A percentile compares a stretch with the other conserved stretches of the same genome.
Evolutionary conservation across 1,284 basidiomycete species (phyloP).

Genomic region (Puccinia horiana): DNA sequence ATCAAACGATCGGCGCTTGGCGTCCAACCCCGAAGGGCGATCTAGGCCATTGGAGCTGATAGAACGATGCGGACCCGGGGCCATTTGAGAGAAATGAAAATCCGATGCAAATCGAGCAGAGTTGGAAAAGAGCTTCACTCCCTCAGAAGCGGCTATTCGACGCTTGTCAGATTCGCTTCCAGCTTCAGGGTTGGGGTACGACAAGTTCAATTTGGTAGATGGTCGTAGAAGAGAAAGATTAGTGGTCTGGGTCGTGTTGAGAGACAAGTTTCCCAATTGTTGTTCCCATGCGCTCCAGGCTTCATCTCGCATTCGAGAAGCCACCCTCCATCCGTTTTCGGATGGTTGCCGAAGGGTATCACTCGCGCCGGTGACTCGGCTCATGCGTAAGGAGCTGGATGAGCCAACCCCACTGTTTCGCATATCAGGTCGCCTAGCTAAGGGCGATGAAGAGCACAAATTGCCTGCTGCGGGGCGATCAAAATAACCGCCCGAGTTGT

Average conservation of each 20-base stretch:
- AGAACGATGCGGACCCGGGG: background rate
- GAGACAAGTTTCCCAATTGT: background rate
- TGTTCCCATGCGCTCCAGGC: conserved; percentile 12
- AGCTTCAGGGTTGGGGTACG: background rate
- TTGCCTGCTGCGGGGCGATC: background rate
- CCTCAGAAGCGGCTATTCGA: background rate
- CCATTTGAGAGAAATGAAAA: background rate
- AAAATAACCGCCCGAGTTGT: background rate
- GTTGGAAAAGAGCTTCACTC: background rate
- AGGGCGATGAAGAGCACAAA: background rate
- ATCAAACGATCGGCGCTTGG: background rate
- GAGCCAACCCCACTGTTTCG: background rate
- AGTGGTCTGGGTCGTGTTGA: background rate
- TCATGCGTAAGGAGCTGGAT: background rate
- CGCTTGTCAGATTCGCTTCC: background rate
- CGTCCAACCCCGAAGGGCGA: background rate
- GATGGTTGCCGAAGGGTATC: background rate
- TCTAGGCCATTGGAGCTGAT: background rate
- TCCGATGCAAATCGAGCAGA: background rate
- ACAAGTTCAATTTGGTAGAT: background rate
- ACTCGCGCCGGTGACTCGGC: background rate
- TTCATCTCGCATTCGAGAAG: conserved; percentile 16
- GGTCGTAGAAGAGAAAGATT: background rate
- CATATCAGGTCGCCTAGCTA: conserved; percentile 4
- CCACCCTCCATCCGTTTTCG: conserved; percentile 19